Evolutionary conservation across 1,284 basidiomycete species (phyloP), one percentile per base, ranked within the genome.

Genomic region (Trichosporon faecale): DNA sequence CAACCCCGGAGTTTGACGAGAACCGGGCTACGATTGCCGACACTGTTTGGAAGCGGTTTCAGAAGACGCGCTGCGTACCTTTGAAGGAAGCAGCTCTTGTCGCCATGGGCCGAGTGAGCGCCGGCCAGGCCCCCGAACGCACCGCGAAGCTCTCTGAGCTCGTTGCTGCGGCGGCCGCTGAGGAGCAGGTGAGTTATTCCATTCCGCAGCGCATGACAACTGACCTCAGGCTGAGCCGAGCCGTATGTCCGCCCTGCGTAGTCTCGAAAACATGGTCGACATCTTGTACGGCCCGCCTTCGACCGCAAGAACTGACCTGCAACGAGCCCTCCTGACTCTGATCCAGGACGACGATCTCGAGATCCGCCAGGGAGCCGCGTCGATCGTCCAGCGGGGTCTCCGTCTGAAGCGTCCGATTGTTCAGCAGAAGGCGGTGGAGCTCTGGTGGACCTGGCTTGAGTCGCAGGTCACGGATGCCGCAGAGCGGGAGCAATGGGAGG

Each of bases 341-440:
- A 66, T 82, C 7, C 76, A 81, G 64, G 82, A 83, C 66, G 82
- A 83, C 72, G 80, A 82, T 67, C 76, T 79, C 27, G 78, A 78
- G 12, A 75, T 82, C 46, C 78, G 80, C 14, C 23, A 68, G 8
- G 76, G 70, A 0, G 76, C 79, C 0, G 70, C 74, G 5, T 67
- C 64, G 2, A 76, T 80, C 37, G 72, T 83, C 29, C 31, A 64
- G 12, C 57, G n/a, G 16, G 79, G 71, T 0, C 49, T 78, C 12
- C 71, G 73, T 0, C 29, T 63, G 14, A 44, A 18, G 40, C 63
- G 49, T 31, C 66, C 73, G 1, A 46, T 79, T 0, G 75, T 76
- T 11, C 78, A 76, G 49, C 66, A 65, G 23, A 68, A 70, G 64
- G 78, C 80, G 1, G 61, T 78, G 14, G 72, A 71, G 35, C 64